Conservation (phyloP, 2,329 filamentous ascomycete species). For the Hymenoscyphus repandus region DNA sequence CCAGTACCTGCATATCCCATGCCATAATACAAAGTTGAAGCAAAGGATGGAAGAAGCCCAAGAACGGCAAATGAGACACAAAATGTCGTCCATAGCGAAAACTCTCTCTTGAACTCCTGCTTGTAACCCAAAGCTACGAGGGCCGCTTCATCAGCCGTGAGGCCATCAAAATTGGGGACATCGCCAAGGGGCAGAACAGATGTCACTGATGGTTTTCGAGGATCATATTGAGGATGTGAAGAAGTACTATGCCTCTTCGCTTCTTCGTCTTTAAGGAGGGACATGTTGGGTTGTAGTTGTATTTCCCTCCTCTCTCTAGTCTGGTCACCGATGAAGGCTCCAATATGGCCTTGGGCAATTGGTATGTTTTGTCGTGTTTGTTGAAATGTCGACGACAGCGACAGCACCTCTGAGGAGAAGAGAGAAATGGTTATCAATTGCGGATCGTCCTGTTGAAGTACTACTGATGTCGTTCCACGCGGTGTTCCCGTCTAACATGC, state of each 20-base stretch:
- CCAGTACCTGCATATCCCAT: conserved; percentile 54
- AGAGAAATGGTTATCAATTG: neutral
- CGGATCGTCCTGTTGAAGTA: neutral
- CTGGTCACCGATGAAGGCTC: neutral
- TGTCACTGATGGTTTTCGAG: conserved; percentile 37
- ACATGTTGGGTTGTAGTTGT: conserved; percentile 9
- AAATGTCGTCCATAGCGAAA: conserved; percentile 69
- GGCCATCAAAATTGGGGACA: conserved; percentile 39
- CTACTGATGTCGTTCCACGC: neutral
- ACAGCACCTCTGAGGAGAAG: neutral
- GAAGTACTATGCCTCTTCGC: conserved; percentile 1
- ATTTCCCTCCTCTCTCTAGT: neutral
- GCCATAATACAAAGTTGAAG: conserved; percentile 66
- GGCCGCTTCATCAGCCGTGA: conserved; percentile 52
- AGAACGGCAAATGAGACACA: conserved; percentile 70
- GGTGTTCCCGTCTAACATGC: neutral
- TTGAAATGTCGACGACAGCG: too few species aligned
- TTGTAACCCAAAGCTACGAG: conserved; percentile 56
- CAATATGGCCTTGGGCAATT: too few species aligned
- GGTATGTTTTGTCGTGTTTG: too few species aligned
- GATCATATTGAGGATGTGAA: conserved; percentile 4
- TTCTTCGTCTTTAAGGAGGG: conserved; percentile 10
- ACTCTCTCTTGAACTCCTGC: conserved; percentile 56
- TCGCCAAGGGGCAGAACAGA: conserved; percentile 45
- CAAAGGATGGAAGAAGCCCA: conserved; percentile 66